These are phyloP conservation scores for Mariannaea elegans DNA, from an alignment of 2,329 filamentous ascomycete genomes.

Conservation along the genomic window DNA sequence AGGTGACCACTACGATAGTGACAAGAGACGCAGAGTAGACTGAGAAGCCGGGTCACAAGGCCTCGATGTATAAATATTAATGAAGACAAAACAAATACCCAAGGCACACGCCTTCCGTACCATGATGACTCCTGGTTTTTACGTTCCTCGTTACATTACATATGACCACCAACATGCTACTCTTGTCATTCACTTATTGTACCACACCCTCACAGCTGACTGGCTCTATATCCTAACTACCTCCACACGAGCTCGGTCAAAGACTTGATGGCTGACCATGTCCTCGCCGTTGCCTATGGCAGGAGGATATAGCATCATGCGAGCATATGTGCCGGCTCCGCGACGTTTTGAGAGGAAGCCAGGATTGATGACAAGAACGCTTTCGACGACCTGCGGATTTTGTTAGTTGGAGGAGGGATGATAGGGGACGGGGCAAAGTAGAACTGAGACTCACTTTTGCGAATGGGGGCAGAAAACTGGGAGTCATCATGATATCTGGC, in stretches of 20 bases:
- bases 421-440: background rate
- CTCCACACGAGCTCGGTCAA: conserved; percentile 85
- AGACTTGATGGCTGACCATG: conserved; percentile 78
- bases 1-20: conserved; percentile 61
- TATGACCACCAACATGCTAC: conserved; percentile 1
- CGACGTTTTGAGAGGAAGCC: conserved; percentile 86
- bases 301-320: conserved; percentile 77
- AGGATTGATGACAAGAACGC: conserved; percentile 89
- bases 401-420: conserved; percentile 18
- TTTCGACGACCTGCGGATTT: conserved; percentile 80
- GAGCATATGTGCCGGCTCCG: conserved; percentile 85
- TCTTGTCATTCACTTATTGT: background rate
- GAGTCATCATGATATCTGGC: conserved; percentile 85
- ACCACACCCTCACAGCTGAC: too few species aligned
- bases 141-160: conserved; percentile 35
- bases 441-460: conserved; percentile 69
- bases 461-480: conserved; percentile 85
- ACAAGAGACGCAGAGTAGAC: conserved; percentile 69
- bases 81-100: conserved; percentile 33
- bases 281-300: conserved; percentile 66
- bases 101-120: conserved; percentile 18
- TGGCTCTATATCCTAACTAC: conserved; percentile 78
- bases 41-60: conserved; percentile 35
- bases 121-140: conserved; percentile 18
- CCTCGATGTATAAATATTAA: conserved; percentile 33